Evolutionary conservation across 1,284 basidiomycete genomes (phyloP).

Genomic region (Kalmanozyma brasiliensis): DNA sequence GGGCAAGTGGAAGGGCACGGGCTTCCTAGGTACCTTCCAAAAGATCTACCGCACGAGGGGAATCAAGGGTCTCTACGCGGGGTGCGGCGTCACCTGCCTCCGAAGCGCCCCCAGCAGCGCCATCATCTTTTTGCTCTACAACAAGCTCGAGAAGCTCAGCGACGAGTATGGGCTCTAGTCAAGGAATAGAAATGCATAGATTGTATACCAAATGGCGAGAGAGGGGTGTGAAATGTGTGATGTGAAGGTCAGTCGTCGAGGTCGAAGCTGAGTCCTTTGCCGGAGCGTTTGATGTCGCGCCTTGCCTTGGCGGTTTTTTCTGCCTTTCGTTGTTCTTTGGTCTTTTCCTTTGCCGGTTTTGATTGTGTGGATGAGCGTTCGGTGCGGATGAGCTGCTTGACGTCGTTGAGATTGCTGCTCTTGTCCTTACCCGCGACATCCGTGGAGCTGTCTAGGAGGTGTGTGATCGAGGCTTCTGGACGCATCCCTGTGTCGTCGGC

Average conservation of each 20-base stretch:
- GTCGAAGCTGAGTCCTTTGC: constrained; percentile 48
- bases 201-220: too few relatives aligned
- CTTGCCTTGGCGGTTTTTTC: constrained; percentile 21
- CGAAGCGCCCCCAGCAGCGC: constrained; percentile 77
- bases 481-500: background rate
- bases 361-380: background rate
- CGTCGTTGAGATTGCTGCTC: constrained; percentile 13
- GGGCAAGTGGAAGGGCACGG: constrained; percentile 70
- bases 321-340: constrained; percentile 13
- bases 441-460: background rate
- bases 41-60: constrained; percentile 83
- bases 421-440: background rate
- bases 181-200: constrained; percentile 3
- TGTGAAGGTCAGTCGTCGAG: constrained; percentile 23
- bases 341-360: constrained; percentile 6
- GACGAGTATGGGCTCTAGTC: constrained; percentile 45
- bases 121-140: constrained; percentile 58
- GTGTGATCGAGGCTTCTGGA: constrained; percentile 5
- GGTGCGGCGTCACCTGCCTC: constrained; percentile 88
- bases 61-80: constrained; percentile 87
- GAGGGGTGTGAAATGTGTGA: background rate
- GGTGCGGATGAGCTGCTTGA: constrained; percentile 41
- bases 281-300: constrained; percentile 29
- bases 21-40: constrained; percentile 78
- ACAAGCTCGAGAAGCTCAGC: constrained; percentile 59